Evolutionary conservation across 768 basidiomycete species (phyloP), one percentile per base, ranked within the genome.

Genomic region (Hygrophoropsis aurantiaca): DNA sequence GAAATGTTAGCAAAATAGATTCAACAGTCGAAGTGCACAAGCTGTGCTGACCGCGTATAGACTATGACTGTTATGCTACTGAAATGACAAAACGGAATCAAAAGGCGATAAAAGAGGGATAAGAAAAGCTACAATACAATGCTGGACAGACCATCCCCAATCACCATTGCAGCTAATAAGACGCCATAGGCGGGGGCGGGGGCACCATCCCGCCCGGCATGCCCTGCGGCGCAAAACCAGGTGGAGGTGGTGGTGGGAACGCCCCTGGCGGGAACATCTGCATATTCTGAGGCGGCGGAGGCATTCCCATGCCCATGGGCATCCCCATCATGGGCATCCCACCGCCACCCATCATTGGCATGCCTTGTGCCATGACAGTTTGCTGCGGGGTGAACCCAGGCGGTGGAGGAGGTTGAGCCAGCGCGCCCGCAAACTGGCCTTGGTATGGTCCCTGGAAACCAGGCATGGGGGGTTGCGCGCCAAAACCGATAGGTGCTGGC

Each of bases 381-480:
- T 85, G 84, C 56, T 87, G 86, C 16, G 81, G 80, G 0, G 83
- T 78, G 49, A 90, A 90, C 9, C 89, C 90, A 41, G 86, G 81
- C 0, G 90, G 89, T 0, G 90, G 89, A 2, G 87, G 84, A 0
- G 88, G 87, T 40, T 80, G 84, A 3, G 91, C 88, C 46, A 97
- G 77, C 13, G 79, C 86, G 32, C 93, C 93, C 9, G 93, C 93
- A 61, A 93, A 95, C 68, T 94, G 93, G n/a, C 93, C 93, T 71
- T 89, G 84, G 59, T 90, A 88, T 1, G 82, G 85, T 13, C 82
- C 86, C 56, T 83, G 82, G 59, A 79, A 90, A 1, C 84, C 86
- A 25, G 84, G 79, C 68, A 82, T 79, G 5, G 84, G 77, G 13
- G 82, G 84, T 19, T 75, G 77, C 4, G 77, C 72, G 42, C 85